Evolutionary conservation across 2,329 filamentous ascomycete species (phyloP).

Genomic region (Macrophomina tecta): DNA sequence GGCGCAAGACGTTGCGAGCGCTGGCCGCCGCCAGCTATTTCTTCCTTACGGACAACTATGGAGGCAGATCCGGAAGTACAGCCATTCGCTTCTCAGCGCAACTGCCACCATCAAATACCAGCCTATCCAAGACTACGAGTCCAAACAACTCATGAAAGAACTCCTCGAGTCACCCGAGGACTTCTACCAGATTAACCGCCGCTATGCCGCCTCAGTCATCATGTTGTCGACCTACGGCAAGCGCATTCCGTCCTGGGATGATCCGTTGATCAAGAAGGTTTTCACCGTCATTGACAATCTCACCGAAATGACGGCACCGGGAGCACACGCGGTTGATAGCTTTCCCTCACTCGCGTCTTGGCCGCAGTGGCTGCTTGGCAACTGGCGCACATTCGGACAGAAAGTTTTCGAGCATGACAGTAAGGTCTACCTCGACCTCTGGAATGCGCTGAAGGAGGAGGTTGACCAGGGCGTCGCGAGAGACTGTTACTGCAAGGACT

Average conservation of each 20-base stretch:
- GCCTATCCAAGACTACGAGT: constrained; percentile 54
- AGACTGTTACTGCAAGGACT: constrained; percentile 35
- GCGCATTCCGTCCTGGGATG: constrained; percentile 42
- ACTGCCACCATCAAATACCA: constrained; percentile 48
- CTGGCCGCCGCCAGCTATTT: constrained; percentile 48
- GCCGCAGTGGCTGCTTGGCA: constrained; percentile 40
- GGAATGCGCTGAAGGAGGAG: constrained; percentile 43
- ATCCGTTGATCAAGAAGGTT: constrained; percentile 35
- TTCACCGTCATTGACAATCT: constrained; percentile 33
- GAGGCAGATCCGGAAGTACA: constrained; percentile 47
- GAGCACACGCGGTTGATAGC: constrained; percentile 39
- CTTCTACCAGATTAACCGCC: constrained; percentile 31
- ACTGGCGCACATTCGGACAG: constrained; percentile 41
- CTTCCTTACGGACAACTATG: constrained; percentile 50
- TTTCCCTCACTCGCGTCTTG: constrained; percentile 40
- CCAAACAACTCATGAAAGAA: constrained; percentile 52
- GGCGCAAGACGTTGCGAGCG: constrained; percentile 46
- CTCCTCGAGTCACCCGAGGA: constrained; percentile 41
- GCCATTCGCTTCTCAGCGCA: constrained; percentile 46
- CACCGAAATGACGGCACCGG: constrained; percentile 42
- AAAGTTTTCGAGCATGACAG: constrained; percentile 44
- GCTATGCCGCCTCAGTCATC: constrained; percentile 43
- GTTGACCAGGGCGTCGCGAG: constrained; percentile 43
- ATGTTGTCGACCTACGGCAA: constrained; percentile 46
- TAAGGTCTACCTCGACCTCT: constrained; percentile 44